These are phyloP conservation scores for Chrysoporthe cubensis DNA, from an alignment of 2,329 filamentous ascomycete genomes.

Conservation along the genomic window DNA sequence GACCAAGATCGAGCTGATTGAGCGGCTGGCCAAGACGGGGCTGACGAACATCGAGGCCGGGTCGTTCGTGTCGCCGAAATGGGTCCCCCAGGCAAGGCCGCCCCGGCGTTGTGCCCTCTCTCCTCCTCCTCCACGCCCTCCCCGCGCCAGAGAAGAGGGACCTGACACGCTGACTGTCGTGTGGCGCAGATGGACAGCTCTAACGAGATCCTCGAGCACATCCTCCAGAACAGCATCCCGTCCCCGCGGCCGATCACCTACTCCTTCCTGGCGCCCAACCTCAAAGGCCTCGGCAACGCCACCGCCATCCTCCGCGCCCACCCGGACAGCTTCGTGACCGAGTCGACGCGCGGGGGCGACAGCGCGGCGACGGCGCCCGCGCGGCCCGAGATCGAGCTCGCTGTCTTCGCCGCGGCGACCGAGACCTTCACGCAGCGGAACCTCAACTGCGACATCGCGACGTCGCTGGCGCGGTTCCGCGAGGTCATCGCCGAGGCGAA, in stretches of 20 bases:
- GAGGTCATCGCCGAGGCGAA: constrained; percentile 73
- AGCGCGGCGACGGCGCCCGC: too few relatives aligned
- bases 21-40: constrained; percentile 69
- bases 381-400: constrained; percentile 66
- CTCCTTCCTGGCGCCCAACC: constrained; percentile 81
- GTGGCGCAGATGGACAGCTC: constrained; percentile 74
- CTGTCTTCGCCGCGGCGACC: constrained; percentile 81
- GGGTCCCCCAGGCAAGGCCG: constrained; percentile 72
- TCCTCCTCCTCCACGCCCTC: background rate
- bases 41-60: constrained; percentile 77
- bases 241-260: constrained; percentile 67
- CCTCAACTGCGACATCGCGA: constrained; percentile 78
- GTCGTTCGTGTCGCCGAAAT: constrained; percentile 82
- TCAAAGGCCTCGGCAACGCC: constrained; percentile 71
- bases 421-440: constrained; percentile 82
- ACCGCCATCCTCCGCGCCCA: constrained; percentile 56
- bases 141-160: background rate
- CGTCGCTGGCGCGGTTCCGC: constrained; percentile 71
- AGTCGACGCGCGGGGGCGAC: constrained; percentile 44
- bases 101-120: background rate
- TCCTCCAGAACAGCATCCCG: constrained; percentile 61
- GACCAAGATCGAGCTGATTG: constrained; percentile 78
- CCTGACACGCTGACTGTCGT: constrained; percentile 7
- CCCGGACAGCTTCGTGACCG: constrained; percentile 53
- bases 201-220: constrained; percentile 70